phyloP scores from a whole-genome alignment of 176 grass and related monocot species.

The Eragrostis curvula region DNA sequence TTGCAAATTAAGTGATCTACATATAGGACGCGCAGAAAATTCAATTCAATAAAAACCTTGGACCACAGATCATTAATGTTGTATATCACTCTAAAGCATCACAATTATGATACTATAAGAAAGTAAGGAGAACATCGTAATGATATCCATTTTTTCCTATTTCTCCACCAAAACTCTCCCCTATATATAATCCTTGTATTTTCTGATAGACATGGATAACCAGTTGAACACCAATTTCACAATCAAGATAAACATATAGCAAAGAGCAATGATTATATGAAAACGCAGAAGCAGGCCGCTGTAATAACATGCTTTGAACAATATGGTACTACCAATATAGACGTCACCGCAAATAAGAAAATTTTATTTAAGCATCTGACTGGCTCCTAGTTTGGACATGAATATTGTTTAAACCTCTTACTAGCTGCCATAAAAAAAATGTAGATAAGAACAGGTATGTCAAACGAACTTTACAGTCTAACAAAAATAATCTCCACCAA shows the following conservation, averaged over 20 bases:
- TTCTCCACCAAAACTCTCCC: neutral
- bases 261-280: slow-evolving; percentile 1
- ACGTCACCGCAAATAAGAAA: neutral
- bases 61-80: neutral
- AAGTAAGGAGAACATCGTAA: neutral
- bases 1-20: neutral
- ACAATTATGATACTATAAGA: neutral
- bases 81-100: slow-evolving; percentile 8
- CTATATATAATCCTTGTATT: neutral
- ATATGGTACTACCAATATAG: neutral
- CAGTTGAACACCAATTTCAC: neutral
- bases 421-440: neutral
- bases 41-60: neutral
- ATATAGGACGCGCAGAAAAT: slow-evolving; percentile 2
- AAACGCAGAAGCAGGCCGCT: neutral
- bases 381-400: neutral
- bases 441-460: slow-evolving; percentile 4
- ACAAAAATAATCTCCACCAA: slow-evolving; percentile 2
- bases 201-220: neutral
- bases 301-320: neutral
- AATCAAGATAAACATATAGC: neutral
- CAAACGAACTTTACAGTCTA: neutral
- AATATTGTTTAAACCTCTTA: neutral
- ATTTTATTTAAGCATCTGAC: neutral
- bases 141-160: neutral